Evolutionary conservation across 2,329 filamentous ascomycete genomes (phyloP), one percentile per base, ranked within the genome.

Genomic region (Colletotrichum abscissum): DNA sequence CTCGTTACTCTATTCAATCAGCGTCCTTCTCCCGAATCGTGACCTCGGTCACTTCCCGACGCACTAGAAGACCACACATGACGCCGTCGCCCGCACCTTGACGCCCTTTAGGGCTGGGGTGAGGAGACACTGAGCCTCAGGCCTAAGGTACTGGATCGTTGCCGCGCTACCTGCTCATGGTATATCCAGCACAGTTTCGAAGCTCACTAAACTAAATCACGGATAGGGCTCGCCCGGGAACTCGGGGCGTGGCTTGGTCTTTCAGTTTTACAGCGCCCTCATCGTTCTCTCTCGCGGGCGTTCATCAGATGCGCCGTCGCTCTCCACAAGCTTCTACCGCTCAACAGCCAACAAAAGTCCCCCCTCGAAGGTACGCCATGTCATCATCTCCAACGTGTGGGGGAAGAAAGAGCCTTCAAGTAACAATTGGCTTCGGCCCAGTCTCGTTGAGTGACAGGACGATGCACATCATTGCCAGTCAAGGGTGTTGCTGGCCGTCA

Each of bases 321-420:
- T 14, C 12, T 46, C 28, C 28, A 26, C 59, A 54, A 26, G 42
- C 22, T 72, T 73, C 54, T 69, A 49, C 70, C 59, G 70, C 59
- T 73, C 46, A 70, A 22, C 67, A 70, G 67, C 67, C 33, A 26
- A 56, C 67, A 62, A 70, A 73, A 60, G 59, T 70, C 46, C 66
- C 38, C 33, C 65, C 22, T 19, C 26, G 24, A 12, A 28, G 33
- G 24, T n/a, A 22, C 56, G 52, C 63, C 63, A 65, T 57, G 63
- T 35, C 49, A 57, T 57, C 33, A 57, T 46, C 24, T 57, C 52
- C 22, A 38, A 42, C 16, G 14, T 65, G 52, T 33, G 33, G 52
- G 30, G 30, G 33, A 63, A 49, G 16, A 33, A 63, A 49, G 16
- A 33, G 30, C 49, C 28, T 35, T 24, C 63, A 56, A 54, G 11